A percentile compares a stretch with the other conserved stretches of the same genome.
phyloP scores from a whole-genome alignment of 305 asterid species.

The Fraxinus baroniana region DNA sequence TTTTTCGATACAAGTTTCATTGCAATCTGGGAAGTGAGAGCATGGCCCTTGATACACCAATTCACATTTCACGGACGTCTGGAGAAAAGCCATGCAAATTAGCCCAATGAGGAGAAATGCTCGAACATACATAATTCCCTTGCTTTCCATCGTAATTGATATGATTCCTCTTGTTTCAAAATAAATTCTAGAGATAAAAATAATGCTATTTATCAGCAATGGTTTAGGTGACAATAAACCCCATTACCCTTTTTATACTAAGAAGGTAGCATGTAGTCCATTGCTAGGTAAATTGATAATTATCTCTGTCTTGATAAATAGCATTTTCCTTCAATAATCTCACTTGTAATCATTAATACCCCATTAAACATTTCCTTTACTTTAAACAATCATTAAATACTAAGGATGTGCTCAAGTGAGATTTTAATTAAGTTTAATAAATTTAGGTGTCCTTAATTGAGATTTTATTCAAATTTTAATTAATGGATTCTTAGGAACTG shows the following conservation, averaged over 20 bases:
- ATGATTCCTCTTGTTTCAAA: neutral
- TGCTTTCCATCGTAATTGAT: neutral
- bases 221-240: neutral
- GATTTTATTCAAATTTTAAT: neutral
- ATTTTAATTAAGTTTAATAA: too few relatives aligned
- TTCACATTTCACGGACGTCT: neutral
- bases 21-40: conserved; percentile 13
- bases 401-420: neutral
- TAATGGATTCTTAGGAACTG: neutral
- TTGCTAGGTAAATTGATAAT: neutral
- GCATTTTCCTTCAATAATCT: neutral
- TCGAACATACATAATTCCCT: neutral
- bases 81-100: neutral
- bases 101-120: neutral
- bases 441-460: neutral
- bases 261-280: neutral
- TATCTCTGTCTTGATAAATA: too few relatives aligned
- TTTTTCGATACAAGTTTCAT: neutral
- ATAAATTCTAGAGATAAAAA: neutral
- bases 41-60: conserved; percentile 5
- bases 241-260: neutral
- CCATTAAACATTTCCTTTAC: neutral
- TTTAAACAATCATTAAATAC: neutral
- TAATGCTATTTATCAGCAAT: neutral
- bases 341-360: neutral